phyloP scores from a whole-genome alignment of 2,329 filamentous ascomycete genomes.

The Canariomyces notabilis region DNA sequence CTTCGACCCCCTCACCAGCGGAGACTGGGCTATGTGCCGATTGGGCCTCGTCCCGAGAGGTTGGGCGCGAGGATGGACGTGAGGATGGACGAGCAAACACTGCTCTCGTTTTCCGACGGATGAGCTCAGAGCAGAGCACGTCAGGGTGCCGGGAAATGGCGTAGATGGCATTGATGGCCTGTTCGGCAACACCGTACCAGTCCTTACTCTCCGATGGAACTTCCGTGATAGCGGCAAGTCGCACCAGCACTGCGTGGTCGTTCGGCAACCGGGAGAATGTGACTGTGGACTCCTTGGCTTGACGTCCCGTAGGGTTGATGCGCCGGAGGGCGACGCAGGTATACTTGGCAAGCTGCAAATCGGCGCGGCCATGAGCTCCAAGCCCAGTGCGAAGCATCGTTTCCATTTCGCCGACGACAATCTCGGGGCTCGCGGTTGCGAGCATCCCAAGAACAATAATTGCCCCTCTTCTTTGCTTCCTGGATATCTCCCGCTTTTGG shows the following conservation, averaged over 20 bases:
- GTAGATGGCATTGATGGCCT: conserved; percentile 94
- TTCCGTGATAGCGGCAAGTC: conserved; percentile 79
- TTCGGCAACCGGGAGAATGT: conserved; percentile 78
- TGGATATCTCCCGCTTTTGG: conserved; percentile 88
- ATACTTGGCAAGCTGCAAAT: conserved; percentile 87
- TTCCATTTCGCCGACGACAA: conserved; percentile 92
- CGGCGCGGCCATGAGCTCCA: conserved; percentile 70
- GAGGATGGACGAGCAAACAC: conserved; percentile 57
- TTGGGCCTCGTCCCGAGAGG: conserved; percentile 42
- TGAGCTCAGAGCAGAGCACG: conserved; percentile 82
- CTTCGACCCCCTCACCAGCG: conserved; percentile 29
- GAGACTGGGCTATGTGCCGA: conserved; percentile 29
- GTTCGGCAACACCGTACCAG: conserved; percentile 93
- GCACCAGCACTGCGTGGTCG: conserved; percentile 79
- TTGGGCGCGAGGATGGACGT: conserved; percentile 46
- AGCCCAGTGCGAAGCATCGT: conserved; percentile 88
- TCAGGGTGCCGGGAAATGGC: conserved; percentile 91
- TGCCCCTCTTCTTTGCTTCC: conserved; percentile 80
- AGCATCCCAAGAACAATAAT: conserved; percentile 98
- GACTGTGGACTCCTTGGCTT: conserved; percentile 65
- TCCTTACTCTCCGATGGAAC: conserved; percentile 86
- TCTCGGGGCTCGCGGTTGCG: conserved; percentile 83
- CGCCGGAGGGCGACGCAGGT: conserved; percentile 89
- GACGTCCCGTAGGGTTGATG: conserved; percentile 80
- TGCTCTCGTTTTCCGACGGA: conserved; percentile 76